A percentile compares a stretch with the other conserved stretches of the same genome.
Conservation (phyloP, 768 basidiomycete species). For the Kockovaella imperatae region DNA sequence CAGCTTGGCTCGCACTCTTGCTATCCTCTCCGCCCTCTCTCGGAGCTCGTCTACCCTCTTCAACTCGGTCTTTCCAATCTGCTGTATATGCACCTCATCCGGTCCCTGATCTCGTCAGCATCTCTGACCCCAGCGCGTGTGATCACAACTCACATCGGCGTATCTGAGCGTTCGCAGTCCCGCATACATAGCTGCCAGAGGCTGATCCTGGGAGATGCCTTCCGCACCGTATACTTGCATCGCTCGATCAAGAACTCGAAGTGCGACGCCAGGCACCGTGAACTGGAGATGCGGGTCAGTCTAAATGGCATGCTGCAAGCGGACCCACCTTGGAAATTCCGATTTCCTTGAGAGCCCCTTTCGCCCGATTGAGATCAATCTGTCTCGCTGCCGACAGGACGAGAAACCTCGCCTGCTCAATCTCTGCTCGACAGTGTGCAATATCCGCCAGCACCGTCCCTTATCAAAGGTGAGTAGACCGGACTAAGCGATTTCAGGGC, state of each 20-base stretch:
- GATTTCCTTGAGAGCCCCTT: conserved; percentile 94
- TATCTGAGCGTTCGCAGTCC: conserved; percentile 72
- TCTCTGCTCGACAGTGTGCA: conserved; percentile 84
- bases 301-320: not conserved
- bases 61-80: conserved; percentile 83
- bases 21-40: conserved; percentile 12
- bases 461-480: conserved; percentile 33
- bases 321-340: conserved; percentile 80
- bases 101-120: conserved; percentile 35
- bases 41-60: conserved; percentile 60
- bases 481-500: not conserved
- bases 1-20: conserved; percentile 18
- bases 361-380: conserved; percentile 84
- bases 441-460: conserved; percentile 85
- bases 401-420: conserved; percentile 76
- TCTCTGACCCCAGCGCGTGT: not conserved
- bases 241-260: conserved; percentile 81
- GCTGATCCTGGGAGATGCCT: conserved; percentile 82
- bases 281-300: conserved; percentile 55
- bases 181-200: conserved; percentile 69
- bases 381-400: conserved; percentile 87
- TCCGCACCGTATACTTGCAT: conserved; percentile 97
- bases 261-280: conserved; percentile 84
- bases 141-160: conserved; percentile 45
- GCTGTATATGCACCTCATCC: conserved; percentile 79